Evolutionary conservation across 176 grass and related monocot genomes (phyloP), one percentile per base, ranked within the genome.

Genomic region (Cymbopogon citratus): DNA sequence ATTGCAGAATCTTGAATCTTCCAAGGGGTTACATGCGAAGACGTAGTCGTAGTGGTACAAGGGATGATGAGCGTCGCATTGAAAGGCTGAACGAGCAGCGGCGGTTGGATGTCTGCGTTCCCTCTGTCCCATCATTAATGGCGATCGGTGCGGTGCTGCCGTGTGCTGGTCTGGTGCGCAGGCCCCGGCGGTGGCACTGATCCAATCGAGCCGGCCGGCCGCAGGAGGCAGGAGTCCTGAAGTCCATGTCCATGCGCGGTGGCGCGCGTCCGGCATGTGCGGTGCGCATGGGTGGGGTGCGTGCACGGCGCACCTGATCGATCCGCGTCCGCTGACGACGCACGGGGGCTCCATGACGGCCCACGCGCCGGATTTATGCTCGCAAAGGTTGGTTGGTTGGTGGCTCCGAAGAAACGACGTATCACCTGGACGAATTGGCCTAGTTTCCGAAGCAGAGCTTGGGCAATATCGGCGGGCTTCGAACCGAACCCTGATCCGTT

Each of bases 71-170:
- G 67, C 41, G 31, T 65, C 59, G 44, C 31, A 43, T 56, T 86
- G 74, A 0, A 86, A 56, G 76, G 57, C 9, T 16, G 6, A 39
- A 36, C 5, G 6, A 16, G 25, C 12, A 25, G 9, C 0, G 26
- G 84, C 54, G 0, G 69, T 80, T 80, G 69, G 69, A 28, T 74
- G 60, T 21, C 59, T 40, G 29, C 77, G 25, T 51, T 66, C 77
- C 12, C 45, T 68, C 26, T 52, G 44, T 68, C 44, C 41, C 63
- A 9, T 31, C 31, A 65, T 80, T 80, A 67, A 86, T 80, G 84
- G 45, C 19, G 44, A 80, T 43, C 24, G 84, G 84, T 56, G 76
- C 60, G 71, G 75, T 38, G 71, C 31, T 54, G 18, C 51, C 49
- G 49, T 7, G 5, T n/a, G n/a, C n/a, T n/a, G n/a, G n/a, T 33